Conservation (phyloP, 768 basidiomycete genomes). For the Hemileccinum rubropunctum region DNA sequence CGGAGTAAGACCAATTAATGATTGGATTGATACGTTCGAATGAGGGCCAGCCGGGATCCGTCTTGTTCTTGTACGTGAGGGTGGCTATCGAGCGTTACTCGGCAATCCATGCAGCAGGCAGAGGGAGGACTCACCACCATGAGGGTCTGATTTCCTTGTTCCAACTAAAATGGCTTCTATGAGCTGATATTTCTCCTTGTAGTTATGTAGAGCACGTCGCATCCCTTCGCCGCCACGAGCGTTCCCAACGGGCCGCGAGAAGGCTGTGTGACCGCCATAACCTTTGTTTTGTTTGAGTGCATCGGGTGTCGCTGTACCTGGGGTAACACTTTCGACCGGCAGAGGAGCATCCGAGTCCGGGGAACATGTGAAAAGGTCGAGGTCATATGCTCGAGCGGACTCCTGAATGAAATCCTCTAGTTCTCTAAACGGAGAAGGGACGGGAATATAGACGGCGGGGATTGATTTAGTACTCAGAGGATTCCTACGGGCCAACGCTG, state of each 20-base stretch:
- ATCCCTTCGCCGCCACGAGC: conserved; percentile 68
- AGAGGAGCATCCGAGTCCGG: conserved; percentile 38
- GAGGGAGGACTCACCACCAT: conserved; percentile 71
- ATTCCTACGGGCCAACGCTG: conserved; percentile 52
- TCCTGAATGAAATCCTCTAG: conserved; percentile 83
- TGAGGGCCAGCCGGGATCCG: conserved; percentile 85
- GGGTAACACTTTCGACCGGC: conserved; percentile 47
- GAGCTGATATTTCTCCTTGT: conserved; percentile 62
- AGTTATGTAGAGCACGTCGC: conserved; percentile 71
- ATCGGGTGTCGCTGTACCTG: conserved; percentile 28
- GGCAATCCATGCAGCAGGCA: background rate
- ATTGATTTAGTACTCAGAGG: conserved; percentile 44
- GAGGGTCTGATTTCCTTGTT: conserved; percentile 86
- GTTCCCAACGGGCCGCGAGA: conserved; percentile 44
- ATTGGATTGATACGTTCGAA: conserved; percentile 94
- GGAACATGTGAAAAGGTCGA: conserved; percentile 60
- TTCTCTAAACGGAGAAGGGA: conserved; percentile 80
- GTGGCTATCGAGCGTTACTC: conserved; percentile 44
- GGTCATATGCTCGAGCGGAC: conserved; percentile 58
- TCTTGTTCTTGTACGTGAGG: conserved; percentile 72
- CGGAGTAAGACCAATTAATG: conserved; percentile 89
- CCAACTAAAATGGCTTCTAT: conserved; percentile 87
- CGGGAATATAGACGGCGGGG: conserved; percentile 82
- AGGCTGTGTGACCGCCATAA: conserved; percentile 4
- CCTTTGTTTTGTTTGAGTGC: conserved; percentile 9